These are phyloP conservation scores for Colletotrichum orchidophilum DNA, from an alignment of 2,329 filamentous ascomycete genomes.

Conservation along the genomic window DNA sequence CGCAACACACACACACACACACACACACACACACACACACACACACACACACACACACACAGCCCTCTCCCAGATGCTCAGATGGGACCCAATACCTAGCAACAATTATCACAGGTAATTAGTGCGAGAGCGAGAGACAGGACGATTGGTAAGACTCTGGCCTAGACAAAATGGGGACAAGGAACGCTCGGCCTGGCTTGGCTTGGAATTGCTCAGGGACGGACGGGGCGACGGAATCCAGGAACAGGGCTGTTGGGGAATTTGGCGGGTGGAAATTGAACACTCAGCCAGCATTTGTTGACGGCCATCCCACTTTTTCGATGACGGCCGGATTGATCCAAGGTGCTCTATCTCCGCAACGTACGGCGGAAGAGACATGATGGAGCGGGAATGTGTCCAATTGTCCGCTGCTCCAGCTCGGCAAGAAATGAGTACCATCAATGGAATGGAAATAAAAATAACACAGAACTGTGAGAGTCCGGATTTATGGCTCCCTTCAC, in stretches of 20 bases:
- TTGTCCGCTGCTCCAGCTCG: neutral
- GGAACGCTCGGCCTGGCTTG: neutral
- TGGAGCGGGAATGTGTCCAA: neutral
- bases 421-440: neutral
- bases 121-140: neutral
- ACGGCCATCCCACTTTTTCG: neutral
- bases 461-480: too few species aligned
- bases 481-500: constrained; percentile 10
- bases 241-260: constrained; percentile 31
- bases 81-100: constrained; percentile 1
- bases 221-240: constrained; percentile 24
- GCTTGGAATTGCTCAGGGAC: neutral
- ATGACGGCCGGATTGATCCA: neutral
- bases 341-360: too few species aligned
- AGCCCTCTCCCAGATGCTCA: neutral
- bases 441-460: too few species aligned
- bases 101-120: neutral
- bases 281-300: constrained; percentile 1
- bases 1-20: constrained; percentile 1
- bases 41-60: constrained; percentile 1
- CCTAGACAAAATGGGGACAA: neutral
- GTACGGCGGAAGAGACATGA: neutral
- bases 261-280: constrained; percentile 28
- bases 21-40: neutral
- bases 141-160: constrained; percentile 15